phyloP scores from a whole-genome alignment of 2,329 filamentous ascomycete genomes.

The Parafenestella ontariensis region DNA sequence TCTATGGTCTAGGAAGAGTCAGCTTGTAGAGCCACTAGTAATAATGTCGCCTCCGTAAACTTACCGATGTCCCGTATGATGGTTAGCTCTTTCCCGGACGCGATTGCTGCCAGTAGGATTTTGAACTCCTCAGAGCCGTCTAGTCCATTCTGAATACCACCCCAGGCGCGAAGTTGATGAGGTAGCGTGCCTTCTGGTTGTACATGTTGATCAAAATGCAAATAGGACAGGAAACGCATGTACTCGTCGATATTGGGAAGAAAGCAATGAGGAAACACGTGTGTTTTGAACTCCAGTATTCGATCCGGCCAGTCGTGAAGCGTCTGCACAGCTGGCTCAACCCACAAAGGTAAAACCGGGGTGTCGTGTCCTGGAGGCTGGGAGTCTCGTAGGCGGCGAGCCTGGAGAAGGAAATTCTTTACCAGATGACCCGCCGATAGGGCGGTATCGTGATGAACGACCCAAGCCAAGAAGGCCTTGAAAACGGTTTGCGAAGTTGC shows the following conservation, averaged over 20 bases:
- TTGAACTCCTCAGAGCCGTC: constrained; percentile 37
- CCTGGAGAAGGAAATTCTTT: constrained; percentile 41
- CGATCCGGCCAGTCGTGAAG: constrained; percentile 45
- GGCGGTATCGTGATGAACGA: constrained; percentile 50
- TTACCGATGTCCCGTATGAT: constrained; percentile 51
- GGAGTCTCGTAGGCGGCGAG: constrained; percentile 30
- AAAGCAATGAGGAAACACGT: constrained; percentile 58
- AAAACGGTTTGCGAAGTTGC: constrained; percentile 29
- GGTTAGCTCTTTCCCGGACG: constrained; percentile 56
- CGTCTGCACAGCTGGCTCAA: constrained; percentile 44
- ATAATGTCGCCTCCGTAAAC: constrained; percentile 9
- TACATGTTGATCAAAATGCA: constrained; percentile 45
- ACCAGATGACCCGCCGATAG: constrained; percentile 49
- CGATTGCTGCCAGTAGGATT: constrained; percentile 50
- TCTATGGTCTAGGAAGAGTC: constrained; percentile 28
- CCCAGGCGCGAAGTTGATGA: constrained; percentile 12
- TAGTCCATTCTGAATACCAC: constrained; percentile 13
- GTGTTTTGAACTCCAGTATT: constrained; percentile 51
- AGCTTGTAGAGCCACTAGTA: neutral
- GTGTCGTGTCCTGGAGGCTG: neutral
- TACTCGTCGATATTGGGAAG: constrained; percentile 50
- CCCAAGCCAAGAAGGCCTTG: constrained; percentile 43
- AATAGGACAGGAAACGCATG: constrained; percentile 47
- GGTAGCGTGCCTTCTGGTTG: constrained; percentile 25
- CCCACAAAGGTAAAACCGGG: constrained; percentile 44